These are phyloP conservation scores for Pleurotus citrinopileatus DNA, from an alignment of 768 basidiomycete genomes.

Conservation along the genomic window DNA sequence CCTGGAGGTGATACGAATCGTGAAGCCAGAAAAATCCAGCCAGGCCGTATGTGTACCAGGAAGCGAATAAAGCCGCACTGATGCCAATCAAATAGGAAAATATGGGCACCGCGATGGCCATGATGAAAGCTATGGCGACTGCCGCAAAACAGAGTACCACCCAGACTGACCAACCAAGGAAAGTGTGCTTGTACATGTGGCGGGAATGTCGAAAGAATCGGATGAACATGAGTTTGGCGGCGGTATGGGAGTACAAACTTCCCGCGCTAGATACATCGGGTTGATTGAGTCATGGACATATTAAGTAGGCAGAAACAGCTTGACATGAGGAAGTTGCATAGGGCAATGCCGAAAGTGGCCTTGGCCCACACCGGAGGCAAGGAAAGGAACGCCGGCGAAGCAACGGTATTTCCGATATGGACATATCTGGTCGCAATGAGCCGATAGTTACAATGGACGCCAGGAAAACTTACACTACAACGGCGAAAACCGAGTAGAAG, in stretches of 20 bases:
- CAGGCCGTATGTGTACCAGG: constrained; percentile 58
- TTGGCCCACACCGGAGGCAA: constrained; percentile 50
- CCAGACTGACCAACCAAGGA: constrained; percentile 50
- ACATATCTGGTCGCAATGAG: constrained; percentile 31
- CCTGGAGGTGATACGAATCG: constrained; percentile 41
- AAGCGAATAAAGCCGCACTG: constrained; percentile 50
- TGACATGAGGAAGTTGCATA: constrained; percentile 51
- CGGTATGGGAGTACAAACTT: constrained; percentile 47
- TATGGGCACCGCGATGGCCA: constrained; percentile 51
- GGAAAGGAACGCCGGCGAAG: constrained; percentile 44
- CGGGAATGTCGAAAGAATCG: constrained; percentile 45
- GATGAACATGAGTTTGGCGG: constrained; percentile 52
- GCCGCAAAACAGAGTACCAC: constrained; percentile 36
- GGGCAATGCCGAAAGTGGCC: constrained; percentile 43
- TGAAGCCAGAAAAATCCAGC: constrained; percentile 55
- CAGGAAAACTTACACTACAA: constrained; percentile 27
- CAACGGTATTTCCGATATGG: constrained; percentile 44
- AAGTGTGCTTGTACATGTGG: constrained; percentile 49
- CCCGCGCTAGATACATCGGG: constrained; percentile 32
- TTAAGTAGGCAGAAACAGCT: constrained; percentile 10
- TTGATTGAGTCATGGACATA: neutral
- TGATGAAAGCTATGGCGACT: constrained; percentile 39
- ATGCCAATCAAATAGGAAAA: constrained; percentile 55
- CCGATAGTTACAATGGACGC: neutral
- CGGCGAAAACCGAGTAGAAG: constrained; percentile 46